These are phyloP conservation scores for Biscutella laevigata DNA, from an alignment of 441 rosid species.

Conservation along the genomic window DNA sequence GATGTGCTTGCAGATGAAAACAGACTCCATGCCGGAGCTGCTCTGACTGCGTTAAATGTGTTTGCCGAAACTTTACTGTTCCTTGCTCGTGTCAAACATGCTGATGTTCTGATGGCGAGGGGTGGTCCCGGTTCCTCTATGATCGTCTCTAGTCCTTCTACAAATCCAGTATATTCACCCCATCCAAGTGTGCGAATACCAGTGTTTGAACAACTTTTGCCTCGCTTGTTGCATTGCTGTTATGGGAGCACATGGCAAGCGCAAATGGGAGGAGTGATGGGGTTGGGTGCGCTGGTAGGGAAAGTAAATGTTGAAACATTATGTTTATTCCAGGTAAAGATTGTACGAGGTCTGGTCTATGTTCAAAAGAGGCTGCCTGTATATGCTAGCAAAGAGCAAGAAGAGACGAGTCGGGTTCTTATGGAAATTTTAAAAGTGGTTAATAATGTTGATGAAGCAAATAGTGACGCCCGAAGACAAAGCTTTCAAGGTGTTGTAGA, in stretches of 20 bases:
- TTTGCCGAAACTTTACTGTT: constrained; percentile 87
- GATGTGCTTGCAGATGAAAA: constrained; percentile 90
- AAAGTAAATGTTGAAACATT: constrained; percentile 92
- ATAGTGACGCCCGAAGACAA: constrained; percentile 78
- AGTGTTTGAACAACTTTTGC: constrained; percentile 95
- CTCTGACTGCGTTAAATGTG: constrained; percentile 66
- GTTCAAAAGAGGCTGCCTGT: constrained; percentile 90
- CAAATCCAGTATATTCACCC: constrained; percentile 93
- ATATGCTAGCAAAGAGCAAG: constrained; percentile 92
- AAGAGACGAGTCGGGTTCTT: constrained; percentile 97
- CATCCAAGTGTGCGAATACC: constrained; percentile 85
- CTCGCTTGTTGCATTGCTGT: constrained; percentile 94
- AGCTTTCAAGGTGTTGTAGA: constrained; percentile 91
- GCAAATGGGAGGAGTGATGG: constrained; percentile 98
- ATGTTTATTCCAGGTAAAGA: constrained; percentile 78
- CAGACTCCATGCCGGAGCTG: constrained; percentile 86
- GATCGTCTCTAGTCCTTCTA: constrained; percentile 98
- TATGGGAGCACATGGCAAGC: constrained; percentile 97
- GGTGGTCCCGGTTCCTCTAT: constrained; percentile 84
- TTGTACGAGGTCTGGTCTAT: constrained; percentile 81
- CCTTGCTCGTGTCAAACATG: constrained; percentile 84
- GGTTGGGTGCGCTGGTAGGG: constrained; percentile 92
- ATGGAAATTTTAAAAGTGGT: constrained; percentile 94
- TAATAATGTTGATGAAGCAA: constrained; percentile 92
- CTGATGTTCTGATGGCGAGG: constrained; percentile 67